These are phyloP conservation scores for Debaryomyces sp. DNA, from an alignment of 1,139 yeast genomes.

Conservation along the genomic window DNA sequence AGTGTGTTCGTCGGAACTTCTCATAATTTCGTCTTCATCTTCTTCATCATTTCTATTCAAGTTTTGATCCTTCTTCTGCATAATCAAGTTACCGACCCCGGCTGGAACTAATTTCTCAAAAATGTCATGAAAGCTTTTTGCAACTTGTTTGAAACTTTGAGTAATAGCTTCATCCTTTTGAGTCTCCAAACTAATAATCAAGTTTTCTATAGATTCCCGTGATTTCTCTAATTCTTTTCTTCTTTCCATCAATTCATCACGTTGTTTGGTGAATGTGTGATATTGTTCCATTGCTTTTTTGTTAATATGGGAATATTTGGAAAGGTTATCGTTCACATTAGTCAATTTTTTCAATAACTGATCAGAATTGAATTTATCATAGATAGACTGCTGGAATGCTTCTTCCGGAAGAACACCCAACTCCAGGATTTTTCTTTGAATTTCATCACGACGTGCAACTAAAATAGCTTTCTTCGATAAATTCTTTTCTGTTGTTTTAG, in stretches of 20 bases:
- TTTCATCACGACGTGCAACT: conserved; percentile 65
- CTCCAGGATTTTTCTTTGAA: conserved; percentile 75
- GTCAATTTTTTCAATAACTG: conserved; percentile 59
- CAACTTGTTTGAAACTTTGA: conserved; percentile 75
- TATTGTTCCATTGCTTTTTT: conserved; percentile 90
- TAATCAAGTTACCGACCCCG: conserved; percentile 75
- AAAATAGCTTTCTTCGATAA: conserved; percentile 67
- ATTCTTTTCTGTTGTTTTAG: conserved; percentile 66
- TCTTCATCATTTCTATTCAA: conserved; percentile 12
- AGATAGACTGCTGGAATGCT: conserved; percentile 54
- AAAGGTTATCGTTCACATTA: conserved; percentile 57
- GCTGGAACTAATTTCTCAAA: conserved; percentile 83
- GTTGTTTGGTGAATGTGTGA: conserved; percentile 70
- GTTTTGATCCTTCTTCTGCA: conserved; percentile 49
- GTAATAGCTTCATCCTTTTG: conserved; percentile 85
- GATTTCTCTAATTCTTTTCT: conserved; percentile 72
- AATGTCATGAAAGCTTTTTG: conserved; percentile 69
- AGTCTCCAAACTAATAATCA: conserved; percentile 70
- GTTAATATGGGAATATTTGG: conserved; percentile 76
- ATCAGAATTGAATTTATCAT: conserved; percentile 51
- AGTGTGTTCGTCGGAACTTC: conserved; percentile 18
- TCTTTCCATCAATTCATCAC: conserved; percentile 65
- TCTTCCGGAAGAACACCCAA: conserved; percentile 89
- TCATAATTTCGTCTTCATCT: conserved; percentile 20
- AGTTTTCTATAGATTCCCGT: conserved; percentile 68